Conservation (phyloP, 1,284 basidiomycete genomes). For the Ceratobasidium theobromae region DNA sequence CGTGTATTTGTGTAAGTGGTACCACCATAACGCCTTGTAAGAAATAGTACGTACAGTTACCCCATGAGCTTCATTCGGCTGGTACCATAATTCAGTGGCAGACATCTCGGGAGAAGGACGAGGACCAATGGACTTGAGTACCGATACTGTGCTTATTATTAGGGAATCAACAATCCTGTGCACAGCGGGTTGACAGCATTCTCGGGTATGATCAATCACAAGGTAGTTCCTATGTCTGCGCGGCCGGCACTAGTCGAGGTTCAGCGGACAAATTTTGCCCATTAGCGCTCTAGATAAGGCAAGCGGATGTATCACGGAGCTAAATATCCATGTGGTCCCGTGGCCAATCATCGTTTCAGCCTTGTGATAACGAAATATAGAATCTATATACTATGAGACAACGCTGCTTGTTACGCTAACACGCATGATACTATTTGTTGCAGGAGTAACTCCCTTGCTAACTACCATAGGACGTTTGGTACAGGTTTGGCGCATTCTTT, state of each 20-base stretch:
- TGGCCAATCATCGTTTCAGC: not conserved
- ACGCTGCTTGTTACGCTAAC: not conserved
- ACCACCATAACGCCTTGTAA: not conserved
- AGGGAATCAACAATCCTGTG: constrained; percentile 3
- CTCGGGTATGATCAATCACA: constrained; percentile 22
- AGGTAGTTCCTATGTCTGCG: not conserved
- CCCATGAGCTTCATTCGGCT: constrained; percentile 25
- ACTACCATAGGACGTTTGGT: too few species aligned
- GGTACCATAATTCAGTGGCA: constrained; percentile 10
- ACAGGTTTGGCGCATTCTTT: too few species aligned
- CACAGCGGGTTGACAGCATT: not conserved
- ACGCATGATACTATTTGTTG: not conserved
- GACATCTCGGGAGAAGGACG: constrained; percentile 2
- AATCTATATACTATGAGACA: constrained; percentile 1
- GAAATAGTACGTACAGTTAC: constrained; percentile 9
- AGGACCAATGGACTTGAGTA: constrained; percentile 2
- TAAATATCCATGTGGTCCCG: not conserved
- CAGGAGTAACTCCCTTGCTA: not conserved
- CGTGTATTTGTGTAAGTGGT: not conserved
- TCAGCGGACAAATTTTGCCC: not conserved
- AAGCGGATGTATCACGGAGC: not conserved
- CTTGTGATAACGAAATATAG: not conserved
- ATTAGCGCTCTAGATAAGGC: not conserved
- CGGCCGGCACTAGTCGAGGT: too few species aligned
- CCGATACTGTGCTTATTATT: constrained; percentile 5